phyloP scores from a whole-genome alignment of 345 rosid species.

The Camelina neglecta region DNA sequence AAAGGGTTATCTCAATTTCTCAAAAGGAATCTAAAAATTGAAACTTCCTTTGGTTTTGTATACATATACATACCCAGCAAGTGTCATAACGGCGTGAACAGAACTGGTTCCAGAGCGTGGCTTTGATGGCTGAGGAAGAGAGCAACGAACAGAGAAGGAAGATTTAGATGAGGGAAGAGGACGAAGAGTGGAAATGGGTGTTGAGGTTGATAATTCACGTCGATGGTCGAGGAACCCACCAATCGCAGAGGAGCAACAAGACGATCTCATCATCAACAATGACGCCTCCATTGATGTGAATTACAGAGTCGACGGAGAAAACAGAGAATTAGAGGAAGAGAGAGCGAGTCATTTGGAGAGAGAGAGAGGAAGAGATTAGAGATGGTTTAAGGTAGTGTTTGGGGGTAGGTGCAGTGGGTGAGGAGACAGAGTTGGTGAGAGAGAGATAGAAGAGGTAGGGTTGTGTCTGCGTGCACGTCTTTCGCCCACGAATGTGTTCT shows the following conservation, averaged over 20 bases:
- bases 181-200: conserved; percentile 33
- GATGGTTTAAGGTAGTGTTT: not conserved
- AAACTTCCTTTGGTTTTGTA: not conserved
- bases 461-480: conserved; percentile 40
- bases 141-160: conserved; percentile 36
- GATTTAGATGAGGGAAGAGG: conserved; percentile 14
- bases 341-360: not conserved
- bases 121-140: conserved; percentile 43
- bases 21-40: not conserved
- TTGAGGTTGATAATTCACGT: conserved; percentile 27
- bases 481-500: conserved; percentile 29
- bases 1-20: not conserved
- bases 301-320: conserved; percentile 31
- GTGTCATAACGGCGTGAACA: conserved; percentile 50
- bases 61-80: conserved; percentile 50
- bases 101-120: conserved; percentile 44
- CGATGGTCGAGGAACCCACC: conserved; percentile 33
- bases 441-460: conserved; percentile 13
- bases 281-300: conserved; percentile 59
- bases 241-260: conserved; percentile 45
- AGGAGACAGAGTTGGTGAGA: conserved; percentile 28
- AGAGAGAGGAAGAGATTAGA: not conserved
- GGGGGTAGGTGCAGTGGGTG: conserved; percentile 41
- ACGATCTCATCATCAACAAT: conserved; percentile 48
- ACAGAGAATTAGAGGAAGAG: conserved; percentile 24